A percentile compares a stretch with the other conserved stretches of the same genome.
phyloP scores from a whole-genome alignment of 306 rosid genomes.

The Erythrophleum fordii region DNA sequence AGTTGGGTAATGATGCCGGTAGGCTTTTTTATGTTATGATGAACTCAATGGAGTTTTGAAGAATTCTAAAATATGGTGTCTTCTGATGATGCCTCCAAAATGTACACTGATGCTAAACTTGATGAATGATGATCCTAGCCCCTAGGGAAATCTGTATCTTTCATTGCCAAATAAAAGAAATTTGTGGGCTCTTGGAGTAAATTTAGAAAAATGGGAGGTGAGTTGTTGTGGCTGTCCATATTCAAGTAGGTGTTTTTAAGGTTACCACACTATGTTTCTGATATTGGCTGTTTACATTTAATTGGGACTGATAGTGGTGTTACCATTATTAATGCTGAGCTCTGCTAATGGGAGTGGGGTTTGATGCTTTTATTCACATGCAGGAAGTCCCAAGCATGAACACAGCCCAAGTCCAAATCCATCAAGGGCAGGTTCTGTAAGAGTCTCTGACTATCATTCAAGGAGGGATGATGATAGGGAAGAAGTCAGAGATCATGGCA shows the following conservation, averaged over 20 bases:
- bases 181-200: background rate
- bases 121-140: conserved; percentile 13
- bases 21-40: background rate
- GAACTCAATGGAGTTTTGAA: background rate
- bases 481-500: conserved; percentile 57
- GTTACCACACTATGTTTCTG: conserved; percentile 4
- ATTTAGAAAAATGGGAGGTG: background rate
- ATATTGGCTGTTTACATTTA: background rate
- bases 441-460: conserved; percentile 52
- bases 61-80: background rate
- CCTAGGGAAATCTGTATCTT: background rate
- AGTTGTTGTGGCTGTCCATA: background rate
- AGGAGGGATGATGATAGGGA: conserved; percentile 66
- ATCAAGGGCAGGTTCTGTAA: conserved; percentile 48
- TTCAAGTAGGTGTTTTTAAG: conserved; percentile 7
- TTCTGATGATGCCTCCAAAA: background rate
- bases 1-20: background rate
- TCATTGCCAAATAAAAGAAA: background rate
- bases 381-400: conserved; percentile 72
- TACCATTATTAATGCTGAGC: conserved; percentile 10
- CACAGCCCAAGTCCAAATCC: conserved; percentile 59
- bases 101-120: background rate
- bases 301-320: conserved; percentile 6
- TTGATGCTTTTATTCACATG: conserved; percentile 34
- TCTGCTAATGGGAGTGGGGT: conserved; percentile 19